phyloP scores from a whole-genome alignment of 1,139 yeast species.

The Candida sp. region DNA sequence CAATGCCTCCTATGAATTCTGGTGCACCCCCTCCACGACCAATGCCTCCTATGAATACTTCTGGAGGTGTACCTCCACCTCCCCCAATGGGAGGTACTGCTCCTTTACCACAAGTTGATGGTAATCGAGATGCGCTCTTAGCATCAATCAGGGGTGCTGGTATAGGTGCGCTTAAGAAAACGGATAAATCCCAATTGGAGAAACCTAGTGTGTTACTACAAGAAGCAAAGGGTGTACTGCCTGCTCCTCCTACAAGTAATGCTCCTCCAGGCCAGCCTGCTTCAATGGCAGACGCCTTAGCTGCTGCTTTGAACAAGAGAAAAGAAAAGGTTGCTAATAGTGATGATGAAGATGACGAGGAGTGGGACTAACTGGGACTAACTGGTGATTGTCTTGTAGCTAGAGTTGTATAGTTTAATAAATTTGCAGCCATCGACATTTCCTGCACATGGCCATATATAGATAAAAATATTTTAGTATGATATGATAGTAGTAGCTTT shows the following conservation, averaged over 20 bases:
- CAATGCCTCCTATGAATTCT: slow-evolving; percentile 18
- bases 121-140: slow-evolving; percentile 75
- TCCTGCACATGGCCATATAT: background rate
- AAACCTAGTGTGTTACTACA: slow-evolving; percentile 69
- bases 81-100: slow-evolving; percentile 15
- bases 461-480: too few relatives aligned
- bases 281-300: slow-evolving; percentile 79
- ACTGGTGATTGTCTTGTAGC: too few relatives aligned
- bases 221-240: slow-evolving; percentile 65
- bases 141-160: slow-evolving; percentile 86
- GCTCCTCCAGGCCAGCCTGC: slow-evolving; percentile 50
- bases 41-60: slow-evolving; percentile 17
- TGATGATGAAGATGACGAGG: slow-evolving; percentile 77
- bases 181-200: slow-evolving; percentile 82
- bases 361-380: slow-evolving; percentile 14
- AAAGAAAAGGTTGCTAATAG: slow-evolving; percentile 80
- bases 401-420: too few relatives aligned
- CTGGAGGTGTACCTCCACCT: slow-evolving; percentile 21
- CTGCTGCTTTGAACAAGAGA: slow-evolving; percentile 79
- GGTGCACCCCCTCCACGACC: slow-evolving; percentile 23
- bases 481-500: background rate
- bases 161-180: slow-evolving; percentile 62
- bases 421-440: background rate
- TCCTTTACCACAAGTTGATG: slow-evolving; percentile 30
- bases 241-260: slow-evolving; percentile 20